Percentiles rank a stretch among this genome's conserved stretches.
Evolutionary conservation across 495 filamentous ascomycete species (phyloP).

Genomic region (Talaromyces proteolyticus): DNA sequence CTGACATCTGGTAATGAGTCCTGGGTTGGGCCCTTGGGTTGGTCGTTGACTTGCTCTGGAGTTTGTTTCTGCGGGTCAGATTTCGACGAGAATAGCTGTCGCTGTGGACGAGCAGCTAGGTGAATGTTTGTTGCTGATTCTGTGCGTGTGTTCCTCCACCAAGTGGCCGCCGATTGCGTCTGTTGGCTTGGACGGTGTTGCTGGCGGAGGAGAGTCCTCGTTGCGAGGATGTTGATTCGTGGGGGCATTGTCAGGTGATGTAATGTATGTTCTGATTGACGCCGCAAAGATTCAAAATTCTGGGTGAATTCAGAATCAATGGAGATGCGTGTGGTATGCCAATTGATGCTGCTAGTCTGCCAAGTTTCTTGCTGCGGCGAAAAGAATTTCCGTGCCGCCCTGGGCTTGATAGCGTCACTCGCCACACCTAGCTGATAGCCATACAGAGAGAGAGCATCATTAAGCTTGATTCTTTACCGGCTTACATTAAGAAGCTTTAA

Average conservation of each 20-base stretch:
- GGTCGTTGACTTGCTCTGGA: slow-evolving; percentile 19
- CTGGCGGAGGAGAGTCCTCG: slow-evolving; percentile 28
- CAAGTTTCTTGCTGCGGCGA: slow-evolving; percentile 7
- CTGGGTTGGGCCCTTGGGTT: slow-evolving; percentile 43
- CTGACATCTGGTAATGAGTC: slow-evolving; percentile 55
- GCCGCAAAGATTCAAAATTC: no score
- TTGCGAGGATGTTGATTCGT: slow-evolving; percentile 31
- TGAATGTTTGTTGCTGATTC: no score
- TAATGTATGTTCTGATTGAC: no score
- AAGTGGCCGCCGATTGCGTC: slow-evolving; percentile 16
- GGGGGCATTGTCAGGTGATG: slow-evolving; percentile 38
- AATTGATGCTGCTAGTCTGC: slow-evolving; percentile 13
- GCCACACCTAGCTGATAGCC: no score
- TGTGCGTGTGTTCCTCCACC: no score
- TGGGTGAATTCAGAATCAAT: no score
- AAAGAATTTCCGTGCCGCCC: slow-evolving; percentile 17
- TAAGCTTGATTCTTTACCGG: no score
- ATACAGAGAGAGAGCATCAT: no score
- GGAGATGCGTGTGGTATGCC: slow-evolving; percentile 1
- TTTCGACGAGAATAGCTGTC: slow-evolving; percentile 34
- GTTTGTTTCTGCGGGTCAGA: slow-evolving; percentile 39
- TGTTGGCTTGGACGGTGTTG: slow-evolving; percentile 14
- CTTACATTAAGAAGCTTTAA: no score
- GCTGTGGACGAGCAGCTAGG: slow-evolving; percentile 12
- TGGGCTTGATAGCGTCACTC: not conserved